Percentiles rank a stretch among this genome's conserved stretches.
These are phyloP conservation scores for Calophaca sinica DNA, from an alignment of 306 rosid species.

Conservation along the genomic window DNA sequence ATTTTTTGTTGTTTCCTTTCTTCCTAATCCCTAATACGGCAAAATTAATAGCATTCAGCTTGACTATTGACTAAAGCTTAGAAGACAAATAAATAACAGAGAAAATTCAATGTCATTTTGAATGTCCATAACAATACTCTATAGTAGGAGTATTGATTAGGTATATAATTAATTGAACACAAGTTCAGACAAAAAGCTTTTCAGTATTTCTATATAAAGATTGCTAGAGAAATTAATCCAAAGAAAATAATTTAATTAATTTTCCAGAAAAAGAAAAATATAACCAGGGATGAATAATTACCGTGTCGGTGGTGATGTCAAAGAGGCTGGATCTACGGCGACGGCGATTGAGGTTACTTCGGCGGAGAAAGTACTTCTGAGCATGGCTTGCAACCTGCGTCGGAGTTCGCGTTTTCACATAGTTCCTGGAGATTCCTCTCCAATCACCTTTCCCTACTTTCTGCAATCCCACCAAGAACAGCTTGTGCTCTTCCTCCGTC, in stretches of 20 bases:
- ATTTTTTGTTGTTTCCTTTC: not conserved
- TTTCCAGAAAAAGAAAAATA: too few relatives aligned
- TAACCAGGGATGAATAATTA: constrained; percentile 32
- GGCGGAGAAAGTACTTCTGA: constrained; percentile 95
- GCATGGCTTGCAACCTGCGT: constrained; percentile 99
- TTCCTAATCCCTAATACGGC: too few relatives aligned
- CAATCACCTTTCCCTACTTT: constrained; percentile 98
- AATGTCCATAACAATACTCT: not conserved
- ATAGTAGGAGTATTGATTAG: not conserved
- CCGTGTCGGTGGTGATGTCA: constrained; percentile 95
- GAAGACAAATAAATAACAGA: not conserved
- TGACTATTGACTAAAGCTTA: too few relatives aligned
- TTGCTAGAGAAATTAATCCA: not conserved
- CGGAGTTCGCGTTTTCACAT: constrained; percentile 96
- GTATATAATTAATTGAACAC: constrained; percentile 34
- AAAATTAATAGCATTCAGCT: too few relatives aligned
- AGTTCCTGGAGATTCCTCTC: constrained; percentile 97
- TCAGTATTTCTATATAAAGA: not conserved
- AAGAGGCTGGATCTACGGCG: constrained; percentile 99
- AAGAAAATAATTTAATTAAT: not conserved
- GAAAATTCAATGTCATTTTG: constrained; percentile 19
- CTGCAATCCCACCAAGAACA: constrained; percentile 88
- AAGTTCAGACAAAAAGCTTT: constrained; percentile 12
- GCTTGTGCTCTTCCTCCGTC: constrained; percentile 99
- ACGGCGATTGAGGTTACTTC: constrained; percentile 91